Base-by-base conservation (phyloP, 306 rosid species). In the Notholithocarpus densiflorus region DNA sequence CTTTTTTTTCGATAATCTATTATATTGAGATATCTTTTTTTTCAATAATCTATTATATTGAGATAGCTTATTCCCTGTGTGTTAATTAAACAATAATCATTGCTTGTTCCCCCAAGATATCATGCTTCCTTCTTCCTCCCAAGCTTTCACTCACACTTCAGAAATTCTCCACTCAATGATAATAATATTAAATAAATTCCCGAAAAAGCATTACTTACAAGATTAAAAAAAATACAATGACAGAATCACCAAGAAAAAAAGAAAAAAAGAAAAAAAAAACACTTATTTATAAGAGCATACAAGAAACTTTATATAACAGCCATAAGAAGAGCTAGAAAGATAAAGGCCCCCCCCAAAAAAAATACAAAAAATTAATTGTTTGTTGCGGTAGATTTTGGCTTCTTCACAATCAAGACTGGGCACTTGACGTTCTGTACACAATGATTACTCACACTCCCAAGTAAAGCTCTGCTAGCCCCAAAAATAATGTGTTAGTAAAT, bases 371-470 rank as follows among this genome's bases (percentile, higher is more conserved):
- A 23, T 70, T 40, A 77, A 45, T 76, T 74, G 80, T 20, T 75
- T 65, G 56, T 76, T 3, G 71, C 15, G 1, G 80, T 62, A 59
- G 89, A 4, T 84, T 89, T 91, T 5, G 98, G 98, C 90, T 84
- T 94, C 90, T 92, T 94, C 24, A 92, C 97, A 8, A 94, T 91
- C 88, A 94, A 78, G 14, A 92, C 89, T 0, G 97, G 97, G 73
- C 98, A 94, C 74, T 91, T 85, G 24, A 77, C 97, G 68, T 83
- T 91, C 86, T 91, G 94, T 48, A 90, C 97, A 55, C 97, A 89
- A 69, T 92, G 80, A 79, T 86, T 94, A 89, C 98, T 94, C 59
- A 94, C 98, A 24, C 98, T 94, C 73, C 98, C 98, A 31, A 92
- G 93, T 9, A 94, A 88, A 65, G 97, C 93, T 88, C 98, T 93